phyloP scores from a whole-genome alignment of 2,329 filamentous ascomycete genomes.

The Aspergillus oerlinghausenensis region DNA sequence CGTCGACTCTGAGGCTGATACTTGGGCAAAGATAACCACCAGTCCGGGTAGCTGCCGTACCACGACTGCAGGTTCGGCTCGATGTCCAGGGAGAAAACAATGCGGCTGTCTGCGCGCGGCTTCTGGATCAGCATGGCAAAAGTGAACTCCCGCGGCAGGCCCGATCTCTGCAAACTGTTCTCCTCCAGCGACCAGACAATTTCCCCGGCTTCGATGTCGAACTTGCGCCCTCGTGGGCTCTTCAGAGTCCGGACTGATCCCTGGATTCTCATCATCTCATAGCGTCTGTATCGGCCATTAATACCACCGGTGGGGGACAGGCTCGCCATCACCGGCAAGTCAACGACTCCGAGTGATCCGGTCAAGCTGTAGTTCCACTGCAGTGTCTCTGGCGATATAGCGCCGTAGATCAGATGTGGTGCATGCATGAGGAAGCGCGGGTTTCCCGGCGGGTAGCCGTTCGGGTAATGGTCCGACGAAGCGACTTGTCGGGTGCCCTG shows the following conservation, averaged over 20 bases:
- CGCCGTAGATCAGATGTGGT: constrained; percentile 47
- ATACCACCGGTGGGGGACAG: constrained; percentile 40
- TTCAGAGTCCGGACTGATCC: constrained; percentile 42
- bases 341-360: constrained; percentile 44
- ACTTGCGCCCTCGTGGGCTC: constrained; percentile 30
- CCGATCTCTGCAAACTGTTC: constrained; percentile 45
- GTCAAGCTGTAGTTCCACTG: constrained; percentile 47
- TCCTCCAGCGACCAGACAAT: constrained; percentile 50
- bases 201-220: constrained; percentile 42
- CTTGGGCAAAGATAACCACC: constrained; percentile 33
- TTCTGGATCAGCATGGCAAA: constrained; percentile 49
- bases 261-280: constrained; percentile 49
- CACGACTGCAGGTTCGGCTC: constrained; percentile 40
- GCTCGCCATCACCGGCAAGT: constrained; percentile 40
- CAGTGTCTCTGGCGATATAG: constrained; percentile 45
- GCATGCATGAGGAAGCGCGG: constrained; percentile 48
- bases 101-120: constrained; percentile 35
- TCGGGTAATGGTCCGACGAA: not conserved
- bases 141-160: constrained; percentile 49
- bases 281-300: constrained; percentile 41
- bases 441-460: constrained; percentile 18
- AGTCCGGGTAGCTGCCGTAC: constrained; percentile 40
- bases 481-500: constrained; percentile 5
- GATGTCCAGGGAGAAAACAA: constrained; percentile 40
- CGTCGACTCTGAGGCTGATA: constrained; percentile 37